Conservation (phyloP, 2,329 filamentous ascomycete genomes). For the Trichoderma gracile region DNA sequence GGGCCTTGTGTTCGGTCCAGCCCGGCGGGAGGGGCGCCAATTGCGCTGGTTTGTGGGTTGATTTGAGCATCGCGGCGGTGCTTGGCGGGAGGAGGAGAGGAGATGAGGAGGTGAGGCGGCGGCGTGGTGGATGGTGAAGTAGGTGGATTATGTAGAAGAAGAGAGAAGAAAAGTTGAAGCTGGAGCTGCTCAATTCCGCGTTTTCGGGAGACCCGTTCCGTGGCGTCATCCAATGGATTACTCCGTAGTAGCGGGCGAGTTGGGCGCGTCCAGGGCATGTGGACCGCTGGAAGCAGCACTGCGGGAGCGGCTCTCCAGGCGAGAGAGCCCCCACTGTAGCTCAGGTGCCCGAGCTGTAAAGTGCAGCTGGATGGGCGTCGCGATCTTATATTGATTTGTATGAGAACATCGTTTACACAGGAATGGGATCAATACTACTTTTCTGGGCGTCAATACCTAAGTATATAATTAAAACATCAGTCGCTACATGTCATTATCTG, state of each 20-base stretch:
- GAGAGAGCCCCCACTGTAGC: background rate
- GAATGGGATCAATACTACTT: too few species aligned
- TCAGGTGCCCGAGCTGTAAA: too few species aligned
- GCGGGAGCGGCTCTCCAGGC: background rate
- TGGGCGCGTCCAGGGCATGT: background rate
- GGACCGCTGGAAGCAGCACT: background rate
- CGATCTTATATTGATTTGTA: too few species aligned
- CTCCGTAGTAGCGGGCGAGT: too few species aligned
- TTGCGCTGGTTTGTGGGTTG: conserved; percentile 64
- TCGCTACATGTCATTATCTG: too few species aligned
- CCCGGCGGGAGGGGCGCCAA: conserved; percentile 68
- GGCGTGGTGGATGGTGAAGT: background rate
- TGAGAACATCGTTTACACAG: too few species aligned
- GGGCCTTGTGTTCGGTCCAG: conserved; percentile 93
- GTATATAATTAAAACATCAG: too few species aligned
- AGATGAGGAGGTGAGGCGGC: background rate
- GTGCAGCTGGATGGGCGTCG: too few species aligned
- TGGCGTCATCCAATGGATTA: too few species aligned
- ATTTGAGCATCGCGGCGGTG: conserved; percentile 60
- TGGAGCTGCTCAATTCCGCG: conserved; percentile 12
- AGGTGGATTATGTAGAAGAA: background rate
- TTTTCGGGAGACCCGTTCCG: background rate
- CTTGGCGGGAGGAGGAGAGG: background rate
- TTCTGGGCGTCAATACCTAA: too few species aligned
- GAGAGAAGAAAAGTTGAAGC: background rate